These are phyloP conservation scores for Sporothrix globosa DNA, from an alignment of 2,329 filamentous ascomycete species.

Conservation along the genomic window DNA sequence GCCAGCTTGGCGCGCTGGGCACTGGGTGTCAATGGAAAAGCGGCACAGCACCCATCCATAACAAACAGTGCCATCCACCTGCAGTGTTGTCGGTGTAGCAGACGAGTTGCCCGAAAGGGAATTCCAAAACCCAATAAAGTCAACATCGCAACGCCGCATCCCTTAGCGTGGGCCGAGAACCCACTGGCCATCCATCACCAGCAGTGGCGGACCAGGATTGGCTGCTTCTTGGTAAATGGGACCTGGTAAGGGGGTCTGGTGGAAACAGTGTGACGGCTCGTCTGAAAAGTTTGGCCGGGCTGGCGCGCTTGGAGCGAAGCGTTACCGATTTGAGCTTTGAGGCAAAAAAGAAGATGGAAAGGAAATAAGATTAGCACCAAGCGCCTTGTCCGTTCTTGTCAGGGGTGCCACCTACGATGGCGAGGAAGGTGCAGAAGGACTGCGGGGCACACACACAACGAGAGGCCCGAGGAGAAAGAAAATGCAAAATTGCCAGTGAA, in stretches of 20 bases:
- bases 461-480: neutral
- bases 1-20: neutral
- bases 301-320: constrained; percentile 23
- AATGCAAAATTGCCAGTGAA: neutral
- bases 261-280: neutral
- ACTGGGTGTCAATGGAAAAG: constrained; percentile 1
- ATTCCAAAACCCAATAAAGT: neutral
- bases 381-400: constrained; percentile 13
- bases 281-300: constrained; percentile 6
- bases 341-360: constrained; percentile 8
- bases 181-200: neutral
- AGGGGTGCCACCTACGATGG: constrained; percentile 23
- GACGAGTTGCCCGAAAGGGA: neutral
- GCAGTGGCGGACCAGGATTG: constrained; percentile 7
- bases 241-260: neutral
- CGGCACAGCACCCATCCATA: neutral
- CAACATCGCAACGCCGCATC: constrained; percentile 11
- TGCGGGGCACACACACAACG: neutral
- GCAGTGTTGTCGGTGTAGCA: neutral
- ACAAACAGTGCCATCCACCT: too few species aligned
- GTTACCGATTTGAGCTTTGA: constrained; percentile 24
- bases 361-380: constrained; percentile 24
- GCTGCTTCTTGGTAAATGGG: constrained; percentile 18
- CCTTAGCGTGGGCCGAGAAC: neutral
- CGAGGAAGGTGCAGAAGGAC: constrained; percentile 5